phyloP scores from a whole-genome alignment of 768 basidiomycete genomes.

The Phaeotremella fagi region DNA sequence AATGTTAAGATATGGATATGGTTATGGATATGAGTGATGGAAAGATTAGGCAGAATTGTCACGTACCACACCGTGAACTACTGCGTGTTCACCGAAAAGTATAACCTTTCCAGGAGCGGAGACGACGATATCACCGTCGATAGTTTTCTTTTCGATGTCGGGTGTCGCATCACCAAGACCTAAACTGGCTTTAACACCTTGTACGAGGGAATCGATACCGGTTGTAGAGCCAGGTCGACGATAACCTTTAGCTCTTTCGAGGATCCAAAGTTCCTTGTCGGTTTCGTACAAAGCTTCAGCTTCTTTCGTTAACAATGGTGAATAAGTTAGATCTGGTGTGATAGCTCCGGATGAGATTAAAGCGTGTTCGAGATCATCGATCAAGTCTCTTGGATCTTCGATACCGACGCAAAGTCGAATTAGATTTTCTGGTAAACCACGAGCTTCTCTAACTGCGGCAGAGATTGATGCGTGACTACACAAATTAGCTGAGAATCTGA shows the following conservation, averaged over 20 bases:
- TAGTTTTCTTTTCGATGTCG: slow-evolving; percentile 11
- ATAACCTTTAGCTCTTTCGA: slow-evolving; percentile 44
- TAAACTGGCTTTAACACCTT: slow-evolving; percentile 31
- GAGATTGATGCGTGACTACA: slow-evolving; percentile 93
- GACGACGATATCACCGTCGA: slow-evolving; percentile 56
- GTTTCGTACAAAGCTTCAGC: slow-evolving; percentile 30
- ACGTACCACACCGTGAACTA: slow-evolving; percentile 92
- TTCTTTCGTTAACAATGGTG: slow-evolving; percentile 13
- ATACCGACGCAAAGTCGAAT: slow-evolving; percentile 98
- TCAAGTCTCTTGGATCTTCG: slow-evolving; percentile 84
- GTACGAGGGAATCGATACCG: slow-evolving; percentile 30
- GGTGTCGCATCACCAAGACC: slow-evolving; percentile 11
- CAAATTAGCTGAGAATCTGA: background rate
- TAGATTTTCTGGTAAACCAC: slow-evolving; percentile 95
- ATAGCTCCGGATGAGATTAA: slow-evolving; percentile 89
- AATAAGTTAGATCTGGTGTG: slow-evolving; percentile 38
- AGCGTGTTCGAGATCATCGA: slow-evolving; percentile 92
- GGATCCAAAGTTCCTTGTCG: slow-evolving; percentile 37
- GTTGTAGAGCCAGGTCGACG: slow-evolving; percentile 21
- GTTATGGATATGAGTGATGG: background rate
- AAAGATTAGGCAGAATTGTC: slow-evolving; percentile 4
- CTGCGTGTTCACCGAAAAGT: slow-evolving; percentile 96
- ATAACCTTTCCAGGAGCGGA: slow-evolving; percentile 98
- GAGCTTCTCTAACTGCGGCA: slow-evolving; percentile 85
- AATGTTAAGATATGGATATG: background rate